These are phyloP conservation scores for Paramyrothecium roridum DNA, from an alignment of 2,329 filamentous ascomycete genomes.

Conservation along the genomic window DNA sequence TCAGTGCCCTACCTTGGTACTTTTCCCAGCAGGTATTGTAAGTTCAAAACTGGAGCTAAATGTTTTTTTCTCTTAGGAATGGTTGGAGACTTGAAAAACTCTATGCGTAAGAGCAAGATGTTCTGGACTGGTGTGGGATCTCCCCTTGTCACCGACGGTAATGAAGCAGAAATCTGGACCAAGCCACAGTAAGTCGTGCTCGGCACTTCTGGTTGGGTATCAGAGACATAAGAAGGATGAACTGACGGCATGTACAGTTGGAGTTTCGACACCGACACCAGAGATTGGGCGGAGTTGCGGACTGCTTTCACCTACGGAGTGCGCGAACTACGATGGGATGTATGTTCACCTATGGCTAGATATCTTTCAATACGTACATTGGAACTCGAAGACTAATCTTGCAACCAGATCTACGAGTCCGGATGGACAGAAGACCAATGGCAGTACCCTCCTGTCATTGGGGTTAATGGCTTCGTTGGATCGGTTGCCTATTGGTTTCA, in stretches of 20 bases:
- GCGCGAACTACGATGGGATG: constrained; percentile 1
- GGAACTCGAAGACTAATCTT: not conserved
- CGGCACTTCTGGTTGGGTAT: not conserved
- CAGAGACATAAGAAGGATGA: not conserved
- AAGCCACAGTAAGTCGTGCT: not conserved
- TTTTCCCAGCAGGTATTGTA: no score
- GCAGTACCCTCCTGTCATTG: not conserved
- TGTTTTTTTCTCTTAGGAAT: not conserved
- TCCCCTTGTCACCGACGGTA: not conserved
- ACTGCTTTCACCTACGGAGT: not conserved
- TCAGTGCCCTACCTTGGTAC: not conserved
- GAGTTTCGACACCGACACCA: not conserved
- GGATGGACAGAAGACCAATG: not conserved
- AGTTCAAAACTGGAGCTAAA: no score
- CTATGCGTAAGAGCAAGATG: not conserved
- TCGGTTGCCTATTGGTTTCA: not conserved
- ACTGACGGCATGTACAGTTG: not conserved
- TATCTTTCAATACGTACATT: not conserved
- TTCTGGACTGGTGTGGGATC: not conserved
- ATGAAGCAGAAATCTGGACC: not conserved
- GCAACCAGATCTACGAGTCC: not conserved
- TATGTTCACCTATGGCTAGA: not conserved
- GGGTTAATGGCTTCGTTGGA: not conserved
- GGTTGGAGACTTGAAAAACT: not conserved
- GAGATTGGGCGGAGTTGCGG: not conserved